Conservation (phyloP, 495 filamentous ascomycete genomes). For the Aspergillus sclerotiicarbonarius region DNA sequence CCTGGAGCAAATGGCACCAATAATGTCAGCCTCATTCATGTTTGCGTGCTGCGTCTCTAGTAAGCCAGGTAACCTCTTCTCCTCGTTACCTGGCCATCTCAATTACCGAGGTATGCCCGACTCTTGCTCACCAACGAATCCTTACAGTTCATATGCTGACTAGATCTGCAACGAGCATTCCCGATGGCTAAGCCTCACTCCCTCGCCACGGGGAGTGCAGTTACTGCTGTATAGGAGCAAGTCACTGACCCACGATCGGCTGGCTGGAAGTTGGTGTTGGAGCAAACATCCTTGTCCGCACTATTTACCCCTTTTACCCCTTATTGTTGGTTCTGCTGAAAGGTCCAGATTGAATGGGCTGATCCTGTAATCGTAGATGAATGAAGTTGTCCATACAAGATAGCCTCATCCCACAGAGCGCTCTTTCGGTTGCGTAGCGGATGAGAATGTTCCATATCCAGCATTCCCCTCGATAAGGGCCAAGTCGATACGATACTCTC, state of each 20-base stretch:
- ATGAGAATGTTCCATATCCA: background rate
- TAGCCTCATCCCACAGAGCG: background rate
- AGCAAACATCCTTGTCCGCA: slow-evolving; percentile 20
- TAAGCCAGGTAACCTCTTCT: too few relatives aligned
- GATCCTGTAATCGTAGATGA: slow-evolving; percentile 2
- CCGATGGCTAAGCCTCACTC: background rate
- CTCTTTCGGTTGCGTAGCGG: background rate
- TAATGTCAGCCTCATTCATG: background rate
- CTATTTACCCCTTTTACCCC: slow-evolving; percentile 16
- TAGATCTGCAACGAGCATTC: background rate
- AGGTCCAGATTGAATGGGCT: background rate
- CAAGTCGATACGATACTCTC: background rate
- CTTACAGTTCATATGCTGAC: background rate
- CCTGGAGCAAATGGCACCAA: background rate
- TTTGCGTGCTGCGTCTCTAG: background rate
- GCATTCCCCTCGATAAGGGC: background rate
- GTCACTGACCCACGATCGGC: slow-evolving; percentile 13
- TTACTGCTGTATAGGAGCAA: slow-evolving; percentile 12
- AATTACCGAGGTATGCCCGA: too few relatives aligned
- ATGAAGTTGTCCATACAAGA: slow-evolving; percentile 6
- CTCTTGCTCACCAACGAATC: too few relatives aligned
- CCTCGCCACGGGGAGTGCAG: background rate
- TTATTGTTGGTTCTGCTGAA: slow-evolving; percentile 5
- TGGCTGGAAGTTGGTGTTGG: slow-evolving; percentile 16
- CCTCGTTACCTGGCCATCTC: too few relatives aligned